These are phyloP conservation scores for Candida coleopterorum DNA, from an alignment of 805 yeast genomes.

Conservation along the genomic window DNA sequence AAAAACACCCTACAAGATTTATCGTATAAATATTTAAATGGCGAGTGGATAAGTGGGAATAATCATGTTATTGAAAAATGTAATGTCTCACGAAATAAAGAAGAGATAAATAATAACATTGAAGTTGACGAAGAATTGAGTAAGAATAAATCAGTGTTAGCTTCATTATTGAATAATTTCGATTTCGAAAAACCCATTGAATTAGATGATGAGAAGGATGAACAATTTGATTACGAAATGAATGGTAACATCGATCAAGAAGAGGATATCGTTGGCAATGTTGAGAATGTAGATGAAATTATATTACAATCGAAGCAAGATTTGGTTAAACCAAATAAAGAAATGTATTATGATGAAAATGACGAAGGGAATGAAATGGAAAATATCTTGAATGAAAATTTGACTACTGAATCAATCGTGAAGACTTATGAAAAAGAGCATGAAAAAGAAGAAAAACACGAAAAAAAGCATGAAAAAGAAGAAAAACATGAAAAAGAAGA, in stretches of 20 bases:
- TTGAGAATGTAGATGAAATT: slow-evolving; percentile 12
- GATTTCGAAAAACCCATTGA: slow-evolving; percentile 36
- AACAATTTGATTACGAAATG: slow-evolving; percentile 31
- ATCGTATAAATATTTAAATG: slow-evolving; percentile 56
- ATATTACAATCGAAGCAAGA: slow-evolving; percentile 20
- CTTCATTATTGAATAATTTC: slow-evolving; percentile 25
- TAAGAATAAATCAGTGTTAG: slow-evolving; percentile 27
- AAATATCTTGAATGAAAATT: slow-evolving; percentile 21
- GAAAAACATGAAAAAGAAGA: slow-evolving; percentile 5
- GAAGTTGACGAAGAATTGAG: slow-evolving; percentile 9
- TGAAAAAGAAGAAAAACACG: neutral
- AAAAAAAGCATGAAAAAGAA: slow-evolving; percentile 1
- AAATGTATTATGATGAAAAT: slow-evolving; percentile 32
- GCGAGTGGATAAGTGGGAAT: slow-evolving; percentile 75
- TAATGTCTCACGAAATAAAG: slow-evolving; percentile 20
- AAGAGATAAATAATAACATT: slow-evolving; percentile 17
- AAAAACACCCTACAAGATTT: slow-evolving; percentile 57
- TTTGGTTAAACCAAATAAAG: slow-evolving; percentile 22
- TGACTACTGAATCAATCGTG: slow-evolving; percentile 26
- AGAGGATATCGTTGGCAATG: slow-evolving; percentile 13
- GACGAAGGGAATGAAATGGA: slow-evolving; percentile 40
- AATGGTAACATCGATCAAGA: slow-evolving; percentile 22
- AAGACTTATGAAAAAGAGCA: slow-evolving; percentile 24
- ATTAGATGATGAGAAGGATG: slow-evolving; percentile 29
- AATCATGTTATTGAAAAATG: slow-evolving; percentile 68